Evolutionary conservation across 2,329 filamentous ascomycete species (phyloP).

Genomic region (Lachnellula hyalina): DNA sequence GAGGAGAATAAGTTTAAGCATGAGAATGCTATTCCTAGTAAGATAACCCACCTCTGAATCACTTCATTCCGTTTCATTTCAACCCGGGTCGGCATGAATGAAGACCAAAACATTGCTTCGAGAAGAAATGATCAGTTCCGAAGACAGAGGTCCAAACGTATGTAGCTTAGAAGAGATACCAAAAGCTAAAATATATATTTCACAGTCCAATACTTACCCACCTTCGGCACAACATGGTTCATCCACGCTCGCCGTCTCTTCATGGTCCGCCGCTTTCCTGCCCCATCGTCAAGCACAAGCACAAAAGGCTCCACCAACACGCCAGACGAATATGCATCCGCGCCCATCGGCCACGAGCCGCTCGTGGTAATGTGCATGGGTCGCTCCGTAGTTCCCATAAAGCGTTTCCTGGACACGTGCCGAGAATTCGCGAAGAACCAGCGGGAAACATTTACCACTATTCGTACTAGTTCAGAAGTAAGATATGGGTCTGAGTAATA

Average conservation of each 20-base stretch:
- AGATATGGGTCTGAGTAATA: too few relatives aligned
- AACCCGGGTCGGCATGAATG: too few relatives aligned
- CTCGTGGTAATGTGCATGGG: conserved; percentile 46
- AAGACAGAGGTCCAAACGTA: conserved; percentile 30
- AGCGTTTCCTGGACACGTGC: conserved; percentile 40
- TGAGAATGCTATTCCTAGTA: too few relatives aligned
- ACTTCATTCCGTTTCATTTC: too few relatives aligned
- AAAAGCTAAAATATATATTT: conserved; percentile 23
- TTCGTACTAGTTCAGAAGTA: conserved; percentile 33
- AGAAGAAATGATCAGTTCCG: conserved; percentile 27
- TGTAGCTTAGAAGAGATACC: conserved; percentile 24
- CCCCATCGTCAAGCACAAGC: conserved; percentile 9
- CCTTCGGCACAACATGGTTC: conserved; percentile 44
- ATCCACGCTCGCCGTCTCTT: conserved; percentile 44
- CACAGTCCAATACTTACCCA: conserved; percentile 40
- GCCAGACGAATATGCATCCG: conserved; percentile 41
- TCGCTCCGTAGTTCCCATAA: conserved; percentile 45
- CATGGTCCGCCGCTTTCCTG: conserved; percentile 38
- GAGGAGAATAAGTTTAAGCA: too few relatives aligned
- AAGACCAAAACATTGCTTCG: too few relatives aligned
- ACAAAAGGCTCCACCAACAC: neutral
- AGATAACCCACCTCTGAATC: too few relatives aligned
- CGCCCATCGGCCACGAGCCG: conserved; percentile 39
- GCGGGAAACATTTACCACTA: conserved; percentile 45
- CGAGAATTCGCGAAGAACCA: conserved; percentile 44